These are phyloP conservation scores for Colletotrichum higginsianum DNA, from an alignment of 2,329 filamentous ascomycete species.

Conservation along the genomic window DNA sequence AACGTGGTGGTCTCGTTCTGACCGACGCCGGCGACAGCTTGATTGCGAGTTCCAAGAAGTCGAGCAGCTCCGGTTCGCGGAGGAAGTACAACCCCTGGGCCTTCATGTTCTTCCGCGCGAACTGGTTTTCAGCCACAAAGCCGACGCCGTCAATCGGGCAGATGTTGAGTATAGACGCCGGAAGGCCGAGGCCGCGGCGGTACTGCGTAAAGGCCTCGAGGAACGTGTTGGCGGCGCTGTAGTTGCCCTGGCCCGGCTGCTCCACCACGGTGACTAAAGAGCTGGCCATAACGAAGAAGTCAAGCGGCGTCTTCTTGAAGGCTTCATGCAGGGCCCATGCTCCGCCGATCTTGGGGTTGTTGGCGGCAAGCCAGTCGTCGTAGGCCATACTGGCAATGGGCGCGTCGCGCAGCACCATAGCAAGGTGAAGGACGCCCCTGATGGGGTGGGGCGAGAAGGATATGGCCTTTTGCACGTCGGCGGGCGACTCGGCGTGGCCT, in stretches of 20 bases:
- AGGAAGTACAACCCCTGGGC: too few relatives aligned
- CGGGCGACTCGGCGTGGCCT: constrained; percentile 43
- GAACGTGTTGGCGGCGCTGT: constrained; percentile 58
- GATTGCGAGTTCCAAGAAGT: not conserved
- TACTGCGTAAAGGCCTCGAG: constrained; percentile 57
- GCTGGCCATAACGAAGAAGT: constrained; percentile 55
- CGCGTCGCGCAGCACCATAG: constrained; percentile 50
- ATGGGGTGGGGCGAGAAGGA: constrained; percentile 45
- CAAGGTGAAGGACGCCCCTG: constrained; percentile 53
- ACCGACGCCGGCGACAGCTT: not conserved
- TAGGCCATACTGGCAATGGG: constrained; percentile 5
- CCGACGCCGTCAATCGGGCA: constrained; percentile 56
- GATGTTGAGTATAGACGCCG: constrained; percentile 57
- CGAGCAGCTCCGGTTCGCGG: not conserved
- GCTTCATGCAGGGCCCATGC: constrained; percentile 16
- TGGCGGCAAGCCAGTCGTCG: constrained; percentile 3
- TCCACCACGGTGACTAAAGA: constrained; percentile 55
- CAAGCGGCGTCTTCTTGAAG: constrained; percentile 42
- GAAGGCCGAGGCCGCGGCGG: constrained; percentile 52
- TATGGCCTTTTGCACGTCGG: constrained; percentile 43
- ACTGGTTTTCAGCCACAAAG: constrained; percentile 46
- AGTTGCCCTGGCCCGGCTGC: constrained; percentile 56
- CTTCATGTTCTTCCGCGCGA: constrained; percentile 1
- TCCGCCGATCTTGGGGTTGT: constrained; percentile 8
- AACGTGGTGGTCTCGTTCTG: not conserved